Percentiles rank a stretch among this genome's conserved stretches.
These are phyloP conservation scores for Trichoderma atroviride DNA, from an alignment of 2,329 filamentous ascomycete genomes.

Conservation along the genomic window DNA sequence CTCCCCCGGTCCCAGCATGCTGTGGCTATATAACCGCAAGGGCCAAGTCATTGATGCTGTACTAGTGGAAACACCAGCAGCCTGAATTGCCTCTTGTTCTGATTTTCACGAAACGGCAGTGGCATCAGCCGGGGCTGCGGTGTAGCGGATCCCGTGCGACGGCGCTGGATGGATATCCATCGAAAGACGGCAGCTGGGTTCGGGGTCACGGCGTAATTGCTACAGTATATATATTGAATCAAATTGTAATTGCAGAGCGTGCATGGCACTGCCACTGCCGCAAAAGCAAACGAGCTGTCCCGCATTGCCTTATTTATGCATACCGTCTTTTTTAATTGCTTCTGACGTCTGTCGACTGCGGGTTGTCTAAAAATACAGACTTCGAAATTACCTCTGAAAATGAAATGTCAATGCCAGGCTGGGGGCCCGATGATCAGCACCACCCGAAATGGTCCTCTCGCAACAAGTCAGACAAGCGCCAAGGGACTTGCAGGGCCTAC, in stretches of 20 bases:
- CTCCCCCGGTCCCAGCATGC: neutral
- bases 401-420: slow-evolving; percentile 15
- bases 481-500: neutral
- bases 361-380: slow-evolving; percentile 15
- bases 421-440: slow-evolving; percentile 3
- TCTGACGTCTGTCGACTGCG: slow-evolving; percentile 6
- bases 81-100: neutral
- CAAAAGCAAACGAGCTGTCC: neutral
- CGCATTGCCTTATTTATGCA: neutral
- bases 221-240: too few relatives aligned
- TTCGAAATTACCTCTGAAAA: slow-evolving; percentile 14
- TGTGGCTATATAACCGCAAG: neutral
- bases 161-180: neutral
- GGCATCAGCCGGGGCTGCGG: slow-evolving; percentile 8
- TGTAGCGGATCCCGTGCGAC: slow-evolving; percentile 14
- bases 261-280: neutral
- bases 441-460: neutral
- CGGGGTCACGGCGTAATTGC: neutral
- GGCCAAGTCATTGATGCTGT: neutral
- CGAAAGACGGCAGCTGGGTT: neutral
- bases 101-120: slow-evolving; percentile 4
- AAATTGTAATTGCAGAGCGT: neutral
- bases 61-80: slow-evolving; percentile 12
- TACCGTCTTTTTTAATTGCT: neutral
- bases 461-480: neutral